Evolutionary conservation across 768 basidiomycete species (phyloP), one percentile per base, ranked within the genome.

Genomic region (Russula brevipes): DNA sequence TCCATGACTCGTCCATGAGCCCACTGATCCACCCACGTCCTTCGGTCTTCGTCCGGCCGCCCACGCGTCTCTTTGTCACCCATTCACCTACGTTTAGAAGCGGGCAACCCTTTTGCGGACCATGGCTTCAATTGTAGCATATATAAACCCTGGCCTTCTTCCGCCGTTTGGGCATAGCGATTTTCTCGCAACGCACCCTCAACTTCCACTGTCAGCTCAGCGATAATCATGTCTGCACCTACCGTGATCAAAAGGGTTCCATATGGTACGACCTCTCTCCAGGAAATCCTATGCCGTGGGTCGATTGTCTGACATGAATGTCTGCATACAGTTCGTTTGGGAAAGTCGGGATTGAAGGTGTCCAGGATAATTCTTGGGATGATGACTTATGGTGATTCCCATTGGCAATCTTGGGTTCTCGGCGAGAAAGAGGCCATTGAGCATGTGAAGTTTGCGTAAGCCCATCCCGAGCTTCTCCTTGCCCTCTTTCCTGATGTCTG

Each of bases 311-410:
- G 24, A 24, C 24, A 24, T 24, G 30, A 46, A 39, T 19, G 49
- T 9, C 36, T 14, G 6, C 41, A 69, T 1, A 24, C 24, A 24
- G 70, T 70, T 19, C 69, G 73, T 38, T 69, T 73, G 11, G 78
- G 78, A 30, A 83, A 79, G 5, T 84, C 82, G 0, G 86, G 85
- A 3, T 72, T 85, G 46, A 82, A 87, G 70, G 80, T 88, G 0
- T 87, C 85, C 31, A 82, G 79, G 72, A 77, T 87, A 54, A 85
- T 88, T 46, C 75, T 88, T 0, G 87, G 86, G 1, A 80, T 78
- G 44, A 84, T 86, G 85, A 75, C 77, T n/a, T 86, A 85, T 66
- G 85, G 81, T 31, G 70, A 70, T 10, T 16, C 67, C 3, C 55
- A 60, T 42, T 73, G 73, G 68, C 61, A 71, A 46, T 60, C 65